Evolutionary conservation across 2,329 filamentous ascomycete species (phyloP).

Genomic region (Penicillium decumbens): DNA sequence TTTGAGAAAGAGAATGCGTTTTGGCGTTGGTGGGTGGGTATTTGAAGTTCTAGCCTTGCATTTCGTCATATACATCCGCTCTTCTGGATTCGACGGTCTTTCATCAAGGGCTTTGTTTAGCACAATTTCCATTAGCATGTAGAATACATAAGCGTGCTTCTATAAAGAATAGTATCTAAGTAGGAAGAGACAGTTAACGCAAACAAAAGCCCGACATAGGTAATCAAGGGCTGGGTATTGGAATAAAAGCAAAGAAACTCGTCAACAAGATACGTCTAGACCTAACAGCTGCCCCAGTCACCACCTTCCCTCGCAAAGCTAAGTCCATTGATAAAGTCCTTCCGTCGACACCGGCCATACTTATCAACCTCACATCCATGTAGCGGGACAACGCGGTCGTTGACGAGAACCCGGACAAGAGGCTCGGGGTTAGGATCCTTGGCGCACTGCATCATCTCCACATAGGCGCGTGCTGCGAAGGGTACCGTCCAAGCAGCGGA

Average conservation of each 20-base stretch:
- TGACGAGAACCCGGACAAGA: slow-evolving; percentile 72
- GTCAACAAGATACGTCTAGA: slow-evolving; percentile 3
- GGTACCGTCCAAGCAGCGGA: slow-evolving; percentile 75
- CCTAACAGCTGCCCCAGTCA: slow-evolving; percentile 63
- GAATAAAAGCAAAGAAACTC: neutral
- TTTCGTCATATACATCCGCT: neutral
- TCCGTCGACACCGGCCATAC: slow-evolving; percentile 65
- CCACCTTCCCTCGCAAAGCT: slow-evolving; percentile 69
- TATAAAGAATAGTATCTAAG: neutral
- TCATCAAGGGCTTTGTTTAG: neutral
- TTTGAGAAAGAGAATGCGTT: slow-evolving; percentile 2
- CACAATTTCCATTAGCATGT: neutral
- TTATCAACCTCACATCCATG: slow-evolving; percentile 65
- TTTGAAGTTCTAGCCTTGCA: slow-evolving; percentile 5
- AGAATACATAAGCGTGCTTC: neutral
- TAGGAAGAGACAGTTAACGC: neutral
- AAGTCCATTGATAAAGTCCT: slow-evolving; percentile 68
- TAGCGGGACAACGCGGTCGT: slow-evolving; percentile 73
- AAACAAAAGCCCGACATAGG: neutral
- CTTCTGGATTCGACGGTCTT: neutral
- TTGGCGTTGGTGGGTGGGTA: too few relatives aligned
- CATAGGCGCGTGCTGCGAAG: slow-evolving; percentile 74
- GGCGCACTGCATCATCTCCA: slow-evolving; percentile 76
- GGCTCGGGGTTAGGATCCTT: slow-evolving; percentile 49
- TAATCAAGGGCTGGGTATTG: neutral